Percentiles rank a stretch among this genome's conserved stretches.
These are phyloP conservation scores for Coemansia sp. DNA, from an alignment of 371 early-diverging fungal species.

Conservation along the genomic window DNA sequence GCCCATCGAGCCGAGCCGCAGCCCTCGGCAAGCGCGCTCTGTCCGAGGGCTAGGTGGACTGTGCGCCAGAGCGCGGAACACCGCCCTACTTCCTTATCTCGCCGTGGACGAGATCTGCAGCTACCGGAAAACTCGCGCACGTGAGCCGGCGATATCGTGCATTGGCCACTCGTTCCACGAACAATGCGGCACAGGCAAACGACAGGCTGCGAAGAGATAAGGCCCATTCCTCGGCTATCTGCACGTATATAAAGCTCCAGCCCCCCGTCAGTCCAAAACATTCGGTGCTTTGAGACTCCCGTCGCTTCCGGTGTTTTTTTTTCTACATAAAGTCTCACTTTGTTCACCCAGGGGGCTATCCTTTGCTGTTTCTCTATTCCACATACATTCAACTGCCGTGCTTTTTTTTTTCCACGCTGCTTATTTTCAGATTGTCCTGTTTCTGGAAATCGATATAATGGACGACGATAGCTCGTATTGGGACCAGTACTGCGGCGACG, in stretches of 20 bases:
- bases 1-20: neutral
- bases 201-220: neutral
- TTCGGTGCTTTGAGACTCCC: too few species aligned
- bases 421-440: too few species aligned
- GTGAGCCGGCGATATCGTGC: neutral
- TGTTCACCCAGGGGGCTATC: neutral
- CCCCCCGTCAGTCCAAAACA: neutral
- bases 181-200: neutral
- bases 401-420: neutral
- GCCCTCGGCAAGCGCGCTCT: too few species aligned
- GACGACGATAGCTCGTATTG: conserved; percentile 38
- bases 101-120: neutral
- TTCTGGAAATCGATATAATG: neutral
- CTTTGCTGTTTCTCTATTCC: neutral
- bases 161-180: neutral
- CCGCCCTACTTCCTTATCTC: neutral
- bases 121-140: neutral
- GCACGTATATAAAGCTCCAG: neutral
- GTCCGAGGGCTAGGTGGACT: neutral
- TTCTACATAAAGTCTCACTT: neutral
- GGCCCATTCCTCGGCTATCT: neutral
- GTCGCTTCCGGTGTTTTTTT: too few species aligned
- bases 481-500: conserved; percentile 37
- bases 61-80: neutral
- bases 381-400: neutral